phyloP scores from a whole-genome alignment of 805 yeast genomes.

The Lipomyces chichibuensis region DNA sequence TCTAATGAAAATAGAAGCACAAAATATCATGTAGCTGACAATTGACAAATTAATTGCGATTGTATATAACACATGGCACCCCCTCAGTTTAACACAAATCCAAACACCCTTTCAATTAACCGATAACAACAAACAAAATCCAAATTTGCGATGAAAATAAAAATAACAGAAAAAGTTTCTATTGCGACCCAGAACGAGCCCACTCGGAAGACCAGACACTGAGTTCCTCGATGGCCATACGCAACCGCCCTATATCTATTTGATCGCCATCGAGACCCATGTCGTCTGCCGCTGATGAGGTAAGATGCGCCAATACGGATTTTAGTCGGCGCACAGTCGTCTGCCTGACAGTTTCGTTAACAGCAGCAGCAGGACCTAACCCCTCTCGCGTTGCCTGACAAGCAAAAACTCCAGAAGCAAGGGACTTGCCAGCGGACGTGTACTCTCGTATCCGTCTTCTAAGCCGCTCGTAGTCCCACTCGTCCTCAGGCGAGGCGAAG shows the following conservation, averaged over 20 bases:
- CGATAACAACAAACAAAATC: background rate
- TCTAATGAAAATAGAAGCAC: too few relatives aligned
- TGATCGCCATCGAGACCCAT: conserved; percentile 15
- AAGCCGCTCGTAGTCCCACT: conserved; percentile 32
- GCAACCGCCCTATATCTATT: conserved; percentile 22
- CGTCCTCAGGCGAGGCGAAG: conserved; percentile 30
- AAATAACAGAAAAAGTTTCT: background rate
- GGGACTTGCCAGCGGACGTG: conserved; percentile 4
- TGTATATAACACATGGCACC: too few relatives aligned
- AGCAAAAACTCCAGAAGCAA: background rate
- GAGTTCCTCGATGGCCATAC: conserved; percentile 28
- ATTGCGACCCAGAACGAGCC: background rate
- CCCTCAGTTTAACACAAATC: too few relatives aligned
- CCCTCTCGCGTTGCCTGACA: conserved; percentile 5
- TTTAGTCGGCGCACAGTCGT: conserved; percentile 25
- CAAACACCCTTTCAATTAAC: too few relatives aligned
- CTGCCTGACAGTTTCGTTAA: conserved; percentile 22
- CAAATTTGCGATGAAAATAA: background rate
- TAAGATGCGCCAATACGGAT: conserved; percentile 25
- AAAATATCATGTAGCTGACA: too few relatives aligned
- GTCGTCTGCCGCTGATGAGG: conserved; percentile 12
- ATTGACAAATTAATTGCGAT: too few relatives aligned
- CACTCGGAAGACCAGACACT: conserved; percentile 1
- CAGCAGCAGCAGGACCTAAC: conserved; percentile 25
- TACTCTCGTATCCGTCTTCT: conserved; percentile 27